phyloP scores from a whole-genome alignment of 768 basidiomycete genomes.

The Candolleomyces aberdarensis region DNA sequence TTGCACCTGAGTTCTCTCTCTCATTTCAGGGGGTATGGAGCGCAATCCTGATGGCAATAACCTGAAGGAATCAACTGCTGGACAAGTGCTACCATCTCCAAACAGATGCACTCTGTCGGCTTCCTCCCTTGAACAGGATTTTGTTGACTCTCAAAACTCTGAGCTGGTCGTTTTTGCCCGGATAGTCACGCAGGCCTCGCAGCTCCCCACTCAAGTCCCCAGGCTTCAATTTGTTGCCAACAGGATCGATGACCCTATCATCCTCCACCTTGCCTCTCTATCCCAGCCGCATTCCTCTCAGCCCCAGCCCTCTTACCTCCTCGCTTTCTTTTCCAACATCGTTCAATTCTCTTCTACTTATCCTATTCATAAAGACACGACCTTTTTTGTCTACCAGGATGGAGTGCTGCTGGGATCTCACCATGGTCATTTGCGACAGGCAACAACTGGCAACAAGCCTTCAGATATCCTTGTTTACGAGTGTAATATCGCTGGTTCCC shows the following conservation, averaged over 20 bases:
- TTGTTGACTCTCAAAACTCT: background rate
- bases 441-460: conserved; percentile 11
- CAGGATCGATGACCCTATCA: conserved; percentile 13
- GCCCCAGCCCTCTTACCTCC: conserved; percentile 9
- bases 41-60: background rate
- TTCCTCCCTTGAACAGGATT: background rate
- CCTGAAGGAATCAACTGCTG: background rate
- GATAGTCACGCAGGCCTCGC: conserved; percentile 12
- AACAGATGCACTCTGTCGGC: background rate
- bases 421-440: background rate
- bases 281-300: background rate
- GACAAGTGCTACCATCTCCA: background rate
- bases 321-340: conserved; percentile 13
- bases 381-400: conserved; percentile 42
- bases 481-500: conserved; percentile 13
- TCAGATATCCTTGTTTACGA: background rate
- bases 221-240: conserved; percentile 17
- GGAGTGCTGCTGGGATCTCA: conserved; percentile 4
- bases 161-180: conserved; percentile 18
- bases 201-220: conserved; percentile 2
- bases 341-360: conserved; percentile 51
- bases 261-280: conserved; percentile 20
- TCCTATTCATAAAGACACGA: conserved; percentile 33
- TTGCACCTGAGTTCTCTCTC: background rate
- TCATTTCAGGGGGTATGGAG: background rate